phyloP scores from a whole-genome alignment of 2,329 filamentous ascomycete species.

The Curvularia verruculosa region DNA sequence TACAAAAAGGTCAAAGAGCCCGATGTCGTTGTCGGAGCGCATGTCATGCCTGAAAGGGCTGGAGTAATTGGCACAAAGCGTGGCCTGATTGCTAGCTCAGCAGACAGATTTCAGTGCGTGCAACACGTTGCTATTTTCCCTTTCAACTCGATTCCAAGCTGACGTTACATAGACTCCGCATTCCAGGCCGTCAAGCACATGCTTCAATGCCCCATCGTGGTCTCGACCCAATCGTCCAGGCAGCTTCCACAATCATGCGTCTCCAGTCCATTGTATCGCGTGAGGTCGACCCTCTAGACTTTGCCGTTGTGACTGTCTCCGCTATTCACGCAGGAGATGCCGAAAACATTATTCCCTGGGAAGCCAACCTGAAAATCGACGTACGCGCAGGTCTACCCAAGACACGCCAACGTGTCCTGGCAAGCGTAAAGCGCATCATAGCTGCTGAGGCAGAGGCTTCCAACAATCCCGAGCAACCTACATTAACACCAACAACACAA shows the following conservation, averaged over 20 bases:
- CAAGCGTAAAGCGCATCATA: conserved; percentile 60
- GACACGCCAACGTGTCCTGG: conserved; percentile 57
- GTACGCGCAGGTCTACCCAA: conserved; percentile 56
- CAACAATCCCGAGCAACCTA: conserved; percentile 53
- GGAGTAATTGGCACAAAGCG: conserved; percentile 51
- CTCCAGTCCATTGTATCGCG: conserved; percentile 66
- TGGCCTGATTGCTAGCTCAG: conserved; percentile 51
- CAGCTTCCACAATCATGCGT: conserved; percentile 61
- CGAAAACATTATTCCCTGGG: conserved; percentile 65
- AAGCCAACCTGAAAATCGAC: conserved; percentile 62
- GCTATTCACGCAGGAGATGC: conserved; percentile 64
- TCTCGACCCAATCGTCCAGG: conserved; percentile 65
- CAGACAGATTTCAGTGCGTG: conserved; percentile 47
- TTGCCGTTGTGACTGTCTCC: conserved; percentile 65
- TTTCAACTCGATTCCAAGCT: neutral
- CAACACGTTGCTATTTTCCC: neutral
- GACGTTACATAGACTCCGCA: conserved; percentile 54
- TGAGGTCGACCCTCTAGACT: conserved; percentile 60
- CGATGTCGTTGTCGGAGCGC: conserved; percentile 63
- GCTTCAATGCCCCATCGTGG: conserved; percentile 62
- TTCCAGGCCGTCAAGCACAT: conserved; percentile 66
- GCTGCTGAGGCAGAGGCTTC: conserved; percentile 61
- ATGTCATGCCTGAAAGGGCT: conserved; percentile 58
- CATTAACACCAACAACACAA: conserved; percentile 47
- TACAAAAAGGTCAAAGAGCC: conserved; percentile 62